These are phyloP conservation scores for Hypoxylon sp. DNA, from an alignment of 2,329 filamentous ascomycete species.

Conservation along the genomic window DNA sequence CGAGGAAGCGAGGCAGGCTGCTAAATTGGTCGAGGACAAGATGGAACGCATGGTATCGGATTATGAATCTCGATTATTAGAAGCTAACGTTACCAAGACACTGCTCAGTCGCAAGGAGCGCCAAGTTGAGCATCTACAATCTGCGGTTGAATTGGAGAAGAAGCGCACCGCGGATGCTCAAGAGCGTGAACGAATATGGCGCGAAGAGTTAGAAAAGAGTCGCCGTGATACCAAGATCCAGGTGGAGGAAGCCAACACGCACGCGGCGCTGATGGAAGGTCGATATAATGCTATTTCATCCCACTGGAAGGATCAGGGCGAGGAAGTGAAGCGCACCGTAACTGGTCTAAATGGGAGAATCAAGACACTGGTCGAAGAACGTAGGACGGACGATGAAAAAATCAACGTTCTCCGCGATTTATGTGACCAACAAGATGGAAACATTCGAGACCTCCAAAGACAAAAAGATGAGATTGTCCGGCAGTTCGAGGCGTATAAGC, in stretches of 20 bases:
- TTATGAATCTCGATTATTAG: constrained; percentile 78
- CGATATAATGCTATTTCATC: constrained; percentile 77
- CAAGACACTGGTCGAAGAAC: constrained; percentile 67
- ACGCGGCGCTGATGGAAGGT: constrained; percentile 77
- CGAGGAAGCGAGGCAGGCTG: constrained; percentile 79
- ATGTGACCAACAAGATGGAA: constrained; percentile 80
- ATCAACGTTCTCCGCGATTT: constrained; percentile 76
- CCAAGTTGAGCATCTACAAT: constrained; percentile 78
- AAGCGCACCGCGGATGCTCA: constrained; percentile 72
- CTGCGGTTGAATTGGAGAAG: constrained; percentile 75
- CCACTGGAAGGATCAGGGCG: constrained; percentile 77
- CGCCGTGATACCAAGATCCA: constrained; percentile 72
- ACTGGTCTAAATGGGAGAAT: constrained; percentile 68
- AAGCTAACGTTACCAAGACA: constrained; percentile 79
- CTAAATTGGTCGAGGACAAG: constrained; percentile 78
- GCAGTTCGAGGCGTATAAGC: constrained; percentile 76
- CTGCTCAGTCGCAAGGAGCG: constrained; percentile 80
- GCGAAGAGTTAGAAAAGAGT: constrained; percentile 74
- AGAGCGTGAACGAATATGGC: constrained; percentile 73
- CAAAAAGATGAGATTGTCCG: constrained; percentile 74
- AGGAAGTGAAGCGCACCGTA: constrained; percentile 70
- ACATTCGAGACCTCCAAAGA: constrained; percentile 71
- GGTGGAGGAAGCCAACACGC: constrained; percentile 75
- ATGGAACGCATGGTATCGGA: constrained; percentile 78
- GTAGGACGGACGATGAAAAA: constrained; percentile 73